Evolutionary conservation across 176 grass and related monocot species (phyloP).

Genomic region (Zoysia pacifica): DNA sequence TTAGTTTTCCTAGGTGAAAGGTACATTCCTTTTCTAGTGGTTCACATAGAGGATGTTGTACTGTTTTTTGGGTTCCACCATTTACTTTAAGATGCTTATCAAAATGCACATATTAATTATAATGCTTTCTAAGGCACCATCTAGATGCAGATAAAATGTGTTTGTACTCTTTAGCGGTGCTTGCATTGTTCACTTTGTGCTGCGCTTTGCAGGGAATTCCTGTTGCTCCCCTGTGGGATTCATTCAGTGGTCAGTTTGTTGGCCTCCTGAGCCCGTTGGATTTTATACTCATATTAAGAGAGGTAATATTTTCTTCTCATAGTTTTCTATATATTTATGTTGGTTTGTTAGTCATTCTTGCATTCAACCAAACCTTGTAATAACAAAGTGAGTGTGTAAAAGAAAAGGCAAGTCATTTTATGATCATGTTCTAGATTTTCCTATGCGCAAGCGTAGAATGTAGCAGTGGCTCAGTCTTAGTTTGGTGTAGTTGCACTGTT

Average conservation of each 20-base stretch:
- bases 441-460: background rate
- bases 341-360: slow-evolving; percentile 14
- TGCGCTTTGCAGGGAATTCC: slow-evolving; percentile 77
- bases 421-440: background rate
- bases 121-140: slow-evolving; percentile 5
- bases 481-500: background rate
- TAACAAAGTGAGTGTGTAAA: background rate
- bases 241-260: slow-evolving; percentile 79
- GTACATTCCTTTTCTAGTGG: background rate
- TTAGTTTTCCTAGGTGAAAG: background rate
- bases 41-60: background rate
- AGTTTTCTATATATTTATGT: slow-evolving; percentile 7
- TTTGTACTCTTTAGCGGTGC: background rate
- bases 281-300: slow-evolving; percentile 95
- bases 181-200: background rate
- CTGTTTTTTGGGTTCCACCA: background rate
- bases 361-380: background rate
- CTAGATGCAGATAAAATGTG: background rate
- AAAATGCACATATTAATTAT: background rate
- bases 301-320: slow-evolving; percentile 63
- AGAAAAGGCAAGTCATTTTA: background rate
- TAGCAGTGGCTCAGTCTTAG: background rate
- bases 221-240: slow-evolving; percentile 98
- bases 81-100: background rate
- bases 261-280: slow-evolving; percentile 86